Conservation (phyloP, 495 filamentous ascomycete species). For the Penicillium turbatum region DNA sequence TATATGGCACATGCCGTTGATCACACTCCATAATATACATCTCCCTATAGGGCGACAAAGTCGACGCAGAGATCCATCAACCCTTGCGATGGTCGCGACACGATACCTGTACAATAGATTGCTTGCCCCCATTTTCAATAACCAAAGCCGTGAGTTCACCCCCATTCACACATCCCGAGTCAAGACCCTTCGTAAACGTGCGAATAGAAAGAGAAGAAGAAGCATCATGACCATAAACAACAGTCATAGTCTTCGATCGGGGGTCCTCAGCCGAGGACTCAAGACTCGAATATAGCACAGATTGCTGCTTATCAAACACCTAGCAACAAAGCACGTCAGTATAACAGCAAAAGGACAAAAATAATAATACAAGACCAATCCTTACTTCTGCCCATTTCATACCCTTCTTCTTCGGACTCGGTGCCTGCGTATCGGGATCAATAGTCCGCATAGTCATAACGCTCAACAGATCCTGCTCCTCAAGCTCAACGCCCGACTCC, state of each 20-base stretch:
- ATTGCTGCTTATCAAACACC: slow-evolving; percentile 58
- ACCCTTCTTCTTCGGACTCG: slow-evolving; percentile 53
- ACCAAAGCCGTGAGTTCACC: slow-evolving; percentile 72
- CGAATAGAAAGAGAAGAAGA: slow-evolving; percentile 61
- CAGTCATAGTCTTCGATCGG: slow-evolving; percentile 41
- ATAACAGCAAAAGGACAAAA: background rate
- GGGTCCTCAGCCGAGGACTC: slow-evolving; percentile 17
- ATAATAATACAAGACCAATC: slow-evolving; percentile 13
- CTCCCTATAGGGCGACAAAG: background rate
- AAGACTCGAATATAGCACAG: slow-evolving; percentile 24
- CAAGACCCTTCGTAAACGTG: slow-evolving; percentile 76
- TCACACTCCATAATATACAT: background rate
- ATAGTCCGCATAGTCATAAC: slow-evolving; percentile 93
- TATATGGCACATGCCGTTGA: background rate
- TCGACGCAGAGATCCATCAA: background rate
- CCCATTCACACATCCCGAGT: slow-evolving; percentile 74
- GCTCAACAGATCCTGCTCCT: slow-evolving; percentile 70
- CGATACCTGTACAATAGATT: slow-evolving; percentile 34
- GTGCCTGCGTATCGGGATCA: slow-evolving; percentile 56
- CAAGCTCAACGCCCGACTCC: slow-evolving; percentile 64
- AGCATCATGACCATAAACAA: slow-evolving; percentile 87
- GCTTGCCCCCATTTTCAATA: slow-evolving; percentile 49
- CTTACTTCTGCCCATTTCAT: slow-evolving; percentile 62
- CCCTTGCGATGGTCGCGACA: slow-evolving; percentile 28
- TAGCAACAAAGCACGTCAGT: slow-evolving; percentile 14